These are phyloP conservation scores for Mycena amicta DNA, from an alignment of 768 basidiomycete genomes.

Conservation along the genomic window DNA sequence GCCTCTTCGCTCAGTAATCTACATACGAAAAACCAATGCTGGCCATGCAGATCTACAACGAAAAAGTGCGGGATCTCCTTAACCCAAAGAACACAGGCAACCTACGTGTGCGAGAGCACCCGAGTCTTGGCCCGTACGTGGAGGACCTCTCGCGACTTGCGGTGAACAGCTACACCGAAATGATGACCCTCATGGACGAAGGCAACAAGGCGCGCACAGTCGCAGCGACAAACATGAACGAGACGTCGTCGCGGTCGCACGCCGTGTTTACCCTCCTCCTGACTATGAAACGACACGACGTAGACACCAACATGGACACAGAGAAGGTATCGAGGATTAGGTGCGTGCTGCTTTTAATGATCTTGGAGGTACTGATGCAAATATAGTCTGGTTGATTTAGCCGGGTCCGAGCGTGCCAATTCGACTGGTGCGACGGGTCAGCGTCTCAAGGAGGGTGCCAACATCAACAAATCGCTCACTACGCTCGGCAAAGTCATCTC, in stretches of 20 bases:
- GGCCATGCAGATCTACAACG: constrained; percentile 82
- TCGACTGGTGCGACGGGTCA: constrained; percentile 97
- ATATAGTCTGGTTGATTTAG: constrained; percentile 86
- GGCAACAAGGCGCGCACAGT: constrained; percentile 99
- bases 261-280: constrained; percentile 96
- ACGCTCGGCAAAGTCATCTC: constrained; percentile 98
- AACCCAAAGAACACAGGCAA: constrained; percentile 98
- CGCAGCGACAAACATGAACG: constrained; percentile 99
- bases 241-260: constrained; percentile 97
- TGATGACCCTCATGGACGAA: constrained; percentile 99
- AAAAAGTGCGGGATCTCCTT: constrained; percentile 95
- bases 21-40: not conserved
- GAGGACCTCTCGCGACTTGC: constrained; percentile 94
- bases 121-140: constrained; percentile 95
- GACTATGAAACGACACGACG: constrained; percentile 89
- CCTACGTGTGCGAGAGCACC: constrained; percentile 95
- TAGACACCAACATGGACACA: constrained; percentile 83
- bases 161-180: constrained; percentile 89
- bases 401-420: constrained; percentile 95
- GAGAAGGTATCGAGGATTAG: constrained; percentile 99
- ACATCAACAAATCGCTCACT: constrained; percentile 98
- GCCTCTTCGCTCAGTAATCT: constrained; percentile 16
- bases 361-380: not conserved
- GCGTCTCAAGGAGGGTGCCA: constrained; percentile 94
- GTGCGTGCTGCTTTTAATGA: constrained; percentile 38